Evolutionary conservation across 2,329 filamentous ascomycete genomes (phyloP).

Genomic region (Pseudocercospora fijiensis): DNA sequence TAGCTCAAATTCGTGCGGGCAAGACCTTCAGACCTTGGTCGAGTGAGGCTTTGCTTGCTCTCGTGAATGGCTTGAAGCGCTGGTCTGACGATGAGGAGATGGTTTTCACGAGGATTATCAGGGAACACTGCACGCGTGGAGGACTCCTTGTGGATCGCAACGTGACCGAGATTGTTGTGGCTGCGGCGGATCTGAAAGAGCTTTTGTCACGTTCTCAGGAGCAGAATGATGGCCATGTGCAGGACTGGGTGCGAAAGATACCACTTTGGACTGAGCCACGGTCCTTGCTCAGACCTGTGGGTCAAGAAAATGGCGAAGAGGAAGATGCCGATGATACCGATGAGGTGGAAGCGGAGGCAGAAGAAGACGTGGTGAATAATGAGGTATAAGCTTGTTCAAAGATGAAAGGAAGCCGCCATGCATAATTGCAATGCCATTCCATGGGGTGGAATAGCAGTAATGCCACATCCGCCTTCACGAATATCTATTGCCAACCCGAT

Average conservation of each 20-base stretch:
- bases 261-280: slow-evolving; percentile 26
- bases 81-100: slow-evolving; percentile 25
- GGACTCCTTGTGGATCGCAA: slow-evolving; percentile 30
- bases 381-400: background rate
- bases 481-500: too few species aligned
- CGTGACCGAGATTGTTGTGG: slow-evolving; percentile 37
- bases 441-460: background rate
- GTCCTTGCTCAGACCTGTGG: background rate
- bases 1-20: slow-evolving; percentile 15
- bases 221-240: slow-evolving; percentile 17
- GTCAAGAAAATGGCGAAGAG: background rate
- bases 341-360: background rate
- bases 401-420: background rate
- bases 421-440: background rate
- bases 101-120: slow-evolving; percentile 33
- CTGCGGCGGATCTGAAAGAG: slow-evolving; percentile 29
- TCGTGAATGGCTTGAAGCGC: slow-evolving; percentile 31
- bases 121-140: slow-evolving; percentile 25
- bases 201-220: slow-evolving; percentile 13
- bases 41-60: slow-evolving; percentile 33
- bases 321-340: background rate
- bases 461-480: background rate
- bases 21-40: slow-evolving; percentile 34
- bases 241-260: slow-evolving; percentile 32
- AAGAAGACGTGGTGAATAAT: background rate